Evolutionary conservation across 768 basidiomycete genomes (phyloP), one percentile per base, ranked within the genome.

Genomic region (Glaciozyma martinii): DNA sequence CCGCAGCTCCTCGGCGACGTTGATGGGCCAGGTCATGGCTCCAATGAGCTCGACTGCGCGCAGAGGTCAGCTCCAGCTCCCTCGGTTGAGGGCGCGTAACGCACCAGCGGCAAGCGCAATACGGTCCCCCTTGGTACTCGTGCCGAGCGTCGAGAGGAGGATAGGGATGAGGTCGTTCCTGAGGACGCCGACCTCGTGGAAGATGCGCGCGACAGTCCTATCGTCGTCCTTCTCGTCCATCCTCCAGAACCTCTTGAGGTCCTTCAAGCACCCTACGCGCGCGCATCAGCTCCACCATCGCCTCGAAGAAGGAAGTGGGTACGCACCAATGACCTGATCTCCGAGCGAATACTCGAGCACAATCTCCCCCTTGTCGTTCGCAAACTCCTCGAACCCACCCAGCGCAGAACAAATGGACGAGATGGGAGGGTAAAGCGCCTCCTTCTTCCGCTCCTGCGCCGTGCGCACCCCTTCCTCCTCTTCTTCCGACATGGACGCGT

Each of bases 21-120:
- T 90, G 60, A 99, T 94, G 1, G 95, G 95, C 95, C 95, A 99
- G 2, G 94, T 98, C 89, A 99, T 89, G 0, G 93, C 92, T 0
- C 90, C 89, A 75, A 98, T 86, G 29, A 99, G 80, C 75, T 98
- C 95, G 12, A 85, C 79, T 79, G 67, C 19, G 13, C 2, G 19
- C 0, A 5, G 0, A 5, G 29, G 23, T 56, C 47, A 60, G 29
- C 29, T 37, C 15, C 19, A 19, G 23, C 10, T 23, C 25, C 3
- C 56, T 29, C 8, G 7, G 5, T 18, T 13, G 3, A 40, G 56
- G 13, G 37, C 4, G 19, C 7, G 13, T 37, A 37, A 46, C 74
- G 25, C 27, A 76, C 75, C 86, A 68, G 86, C 87, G 1, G 86
- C 83, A 32, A 94, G 82, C 0, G 89, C 90, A 56, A 88, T 70